A percentile compares a stretch with the other conserved stretches of the same genome.
phyloP scores from a whole-genome alignment of 1,139 yeast species.

The Zygotorulaspora mrakii region DNA sequence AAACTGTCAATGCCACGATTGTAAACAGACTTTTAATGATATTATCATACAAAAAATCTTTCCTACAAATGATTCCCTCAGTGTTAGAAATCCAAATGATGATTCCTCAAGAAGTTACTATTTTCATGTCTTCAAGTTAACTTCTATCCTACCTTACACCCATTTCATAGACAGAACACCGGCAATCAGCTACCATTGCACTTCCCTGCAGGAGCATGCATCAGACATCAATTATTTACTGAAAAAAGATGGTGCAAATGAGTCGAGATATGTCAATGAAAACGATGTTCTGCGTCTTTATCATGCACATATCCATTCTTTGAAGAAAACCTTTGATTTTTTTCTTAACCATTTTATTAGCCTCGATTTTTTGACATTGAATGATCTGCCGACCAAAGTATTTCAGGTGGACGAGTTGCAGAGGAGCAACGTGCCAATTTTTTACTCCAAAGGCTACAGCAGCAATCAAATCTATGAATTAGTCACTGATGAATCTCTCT shows the following conservation, averaged over 20 bases:
- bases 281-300: constrained; percentile 27
- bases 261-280: constrained; percentile 13
- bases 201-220: constrained; percentile 25
- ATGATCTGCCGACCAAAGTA: constrained; percentile 33
- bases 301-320: constrained; percentile 30
- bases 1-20: constrained; percentile 29
- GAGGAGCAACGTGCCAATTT: constrained; percentile 30
- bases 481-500: constrained; percentile 31
- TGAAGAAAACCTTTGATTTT: constrained; percentile 29
- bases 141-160: constrained; percentile 33
- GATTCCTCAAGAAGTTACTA: constrained; percentile 25
- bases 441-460: constrained; percentile 22
- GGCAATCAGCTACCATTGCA: constrained; percentile 27
- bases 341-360: constrained; percentile 26
- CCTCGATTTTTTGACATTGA: constrained; percentile 26
- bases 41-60: constrained; percentile 27
- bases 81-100: constrained; percentile 23
- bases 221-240: constrained; percentile 21
- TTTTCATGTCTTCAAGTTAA: constrained; percentile 27
- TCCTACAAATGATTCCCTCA: constrained; percentile 22
- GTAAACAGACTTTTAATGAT: constrained; percentile 24
- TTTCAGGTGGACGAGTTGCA: constrained; percentile 28
- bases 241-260: constrained; percentile 11
- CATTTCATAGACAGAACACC: constrained; percentile 27
- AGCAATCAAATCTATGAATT: constrained; percentile 33